Percentiles rank a stretch among this genome's conserved stretches.
These are phyloP conservation scores for Chlorophyllum brunneum DNA, from an alignment of 768 basidiomycete genomes.

Conservation along the genomic window DNA sequence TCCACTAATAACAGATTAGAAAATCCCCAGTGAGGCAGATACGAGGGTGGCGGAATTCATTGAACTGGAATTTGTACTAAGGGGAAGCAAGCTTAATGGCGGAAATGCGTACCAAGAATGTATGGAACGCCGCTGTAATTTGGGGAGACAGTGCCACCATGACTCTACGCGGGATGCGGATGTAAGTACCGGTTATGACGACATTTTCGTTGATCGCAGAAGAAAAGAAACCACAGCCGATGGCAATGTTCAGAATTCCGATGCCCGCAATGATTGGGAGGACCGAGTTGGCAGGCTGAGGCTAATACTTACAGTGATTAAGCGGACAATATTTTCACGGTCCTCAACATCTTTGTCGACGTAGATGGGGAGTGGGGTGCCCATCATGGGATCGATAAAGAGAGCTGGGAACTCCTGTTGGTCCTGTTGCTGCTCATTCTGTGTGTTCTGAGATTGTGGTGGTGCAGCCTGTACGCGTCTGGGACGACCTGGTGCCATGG, in stretches of 20 bases:
- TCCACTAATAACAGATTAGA: conserved; percentile 48
- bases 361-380: conserved; percentile 69
- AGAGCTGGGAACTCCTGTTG: conserved; percentile 26
- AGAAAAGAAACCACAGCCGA: neutral
- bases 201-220: neutral
- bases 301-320: conserved; percentile 57
- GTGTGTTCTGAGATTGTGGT: conserved; percentile 21
- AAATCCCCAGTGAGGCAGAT: too few relatives aligned
- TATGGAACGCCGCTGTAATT: conserved; percentile 79
- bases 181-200: conserved; percentile 2
- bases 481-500: conserved; percentile 77
- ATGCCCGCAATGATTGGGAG: neutral
- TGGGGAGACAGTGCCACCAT: conserved; percentile 70
- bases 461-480: conserved; percentile 25
- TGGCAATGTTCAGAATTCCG: neutral
- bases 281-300: neutral
- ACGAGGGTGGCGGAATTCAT: neutral
- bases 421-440: conserved; percentile 34
- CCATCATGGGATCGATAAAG: conserved; percentile 83
- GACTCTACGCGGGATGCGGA: conserved; percentile 46
- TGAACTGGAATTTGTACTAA: neutral
- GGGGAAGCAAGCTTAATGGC: neutral
- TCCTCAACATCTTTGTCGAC: conserved; percentile 79
- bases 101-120: conserved; percentile 59
- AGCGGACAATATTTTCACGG: conserved; percentile 56